Base-by-base conservation (phyloP, 2,329 filamentous ascomycete genomes). In the Cordyceps tenuipes region DNA sequence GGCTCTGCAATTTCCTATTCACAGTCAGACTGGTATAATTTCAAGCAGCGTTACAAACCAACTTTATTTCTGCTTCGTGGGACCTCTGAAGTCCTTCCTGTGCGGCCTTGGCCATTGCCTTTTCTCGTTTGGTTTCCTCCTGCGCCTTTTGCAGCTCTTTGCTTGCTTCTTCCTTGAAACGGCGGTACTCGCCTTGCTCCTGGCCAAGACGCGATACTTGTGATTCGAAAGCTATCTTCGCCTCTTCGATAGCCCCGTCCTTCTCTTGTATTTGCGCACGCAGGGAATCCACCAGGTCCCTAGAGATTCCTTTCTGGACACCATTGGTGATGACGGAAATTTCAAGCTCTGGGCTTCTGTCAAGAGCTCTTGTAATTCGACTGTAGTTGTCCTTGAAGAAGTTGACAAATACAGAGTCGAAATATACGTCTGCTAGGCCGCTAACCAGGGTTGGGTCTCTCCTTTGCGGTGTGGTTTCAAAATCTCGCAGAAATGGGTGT, bases 301-400 rank as follows among this genome's bases (percentile, higher is more conserved):
- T 84, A n/a, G 95, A 96, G 43, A 99, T 89, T 4, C 93, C 93
- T 68, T 93, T 92, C 65, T 94, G 87, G 12, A 92, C 77, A 0
- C 89, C 90, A 68, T 92, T 91, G 48, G 86, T 81, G 60, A 91
- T 79, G 12, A 94, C 83, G 0, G 91, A 88, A 29, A 95, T 86
- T 70, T 99, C 94, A 62, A 95, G 78, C 1, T 87, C 90, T 0
- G 94, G 94, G 63, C 96, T 90, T 62, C 93, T 86, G 72, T 99
- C 94, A 66, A 99, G 90, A 15, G 91, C 89, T 63, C 91, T 85
- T 44, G 88, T 77, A 61, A 97, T 76, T 9, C 92, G 87, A 67
- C 89, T 93, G 70, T 95, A 97, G 69, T 96, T 96, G 68, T 97
- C 92, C 69, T 97, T 97, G 67, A 97, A 84, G 68, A 97, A 96